Evolutionary conservation across 148 eudicot genomes (phyloP).

Genomic region (Rhododendron ferrugineum): DNA sequence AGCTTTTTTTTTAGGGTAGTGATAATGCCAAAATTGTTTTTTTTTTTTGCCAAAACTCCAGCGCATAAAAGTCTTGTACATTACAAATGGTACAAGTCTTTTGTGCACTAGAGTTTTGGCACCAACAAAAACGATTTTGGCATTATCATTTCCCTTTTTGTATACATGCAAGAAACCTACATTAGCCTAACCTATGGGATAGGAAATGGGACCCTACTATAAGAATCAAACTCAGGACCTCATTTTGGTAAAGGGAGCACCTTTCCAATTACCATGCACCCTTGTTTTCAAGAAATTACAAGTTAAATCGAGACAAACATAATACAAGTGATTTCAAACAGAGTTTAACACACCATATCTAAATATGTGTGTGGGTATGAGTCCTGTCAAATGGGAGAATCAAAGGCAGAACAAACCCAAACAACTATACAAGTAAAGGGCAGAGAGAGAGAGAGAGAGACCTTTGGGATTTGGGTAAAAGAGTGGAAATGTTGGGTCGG

Average conservation of each 20-base stretch:
- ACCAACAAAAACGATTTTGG: too few species aligned
- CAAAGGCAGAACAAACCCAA: slow-evolving; percentile 9
- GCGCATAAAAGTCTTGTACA: too few species aligned
- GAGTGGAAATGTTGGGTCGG: slow-evolving; percentile 17
- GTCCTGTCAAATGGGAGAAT: slow-evolving; percentile 5
- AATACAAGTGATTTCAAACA: background rate
- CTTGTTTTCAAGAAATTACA: background rate
- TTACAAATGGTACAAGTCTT: too few species aligned
- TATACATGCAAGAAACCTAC: background rate
- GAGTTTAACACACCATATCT: background rate
- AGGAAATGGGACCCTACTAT: background rate
- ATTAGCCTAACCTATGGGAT: background rate
- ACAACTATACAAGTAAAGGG: slow-evolving; percentile 6
- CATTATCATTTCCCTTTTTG: too few species aligned
- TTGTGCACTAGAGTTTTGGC: too few species aligned
- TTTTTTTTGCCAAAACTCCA: too few species aligned
- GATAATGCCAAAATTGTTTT: too few species aligned
- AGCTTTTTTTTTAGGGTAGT: too few species aligned
- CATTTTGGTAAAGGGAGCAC: background rate
- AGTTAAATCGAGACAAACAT: background rate
- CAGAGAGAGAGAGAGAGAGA: background rate
- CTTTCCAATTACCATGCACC: background rate
- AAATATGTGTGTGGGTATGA: background rate
- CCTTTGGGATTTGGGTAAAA: slow-evolving; percentile 25
- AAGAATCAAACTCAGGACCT: background rate